Base-by-base conservation (phyloP, 768 basidiomycete genomes). In the Serpula lacrymans region DNA sequence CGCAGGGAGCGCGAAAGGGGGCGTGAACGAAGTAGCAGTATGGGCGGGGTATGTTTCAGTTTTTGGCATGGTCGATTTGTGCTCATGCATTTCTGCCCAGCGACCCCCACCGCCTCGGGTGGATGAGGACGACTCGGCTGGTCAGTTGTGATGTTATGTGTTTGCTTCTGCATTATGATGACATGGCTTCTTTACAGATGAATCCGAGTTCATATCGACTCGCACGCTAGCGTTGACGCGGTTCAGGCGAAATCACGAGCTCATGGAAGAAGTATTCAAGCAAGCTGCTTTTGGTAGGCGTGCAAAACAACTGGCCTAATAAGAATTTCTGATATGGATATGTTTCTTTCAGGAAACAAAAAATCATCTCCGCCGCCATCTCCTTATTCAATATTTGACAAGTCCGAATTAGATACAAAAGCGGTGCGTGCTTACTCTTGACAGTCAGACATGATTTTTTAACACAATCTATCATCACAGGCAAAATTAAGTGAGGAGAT, bases 221-320 rank as follows among this genome's bases (percentile, higher is more conserved):
- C 74, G 84, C 30, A 77, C 84, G 2, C 69, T 89, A 12, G 84
- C 88, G 6, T 52, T 84, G 25, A 74, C 79, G 13, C 72, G 88
- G 25, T 91, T 88, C 54, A 76, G 72, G 48, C 78, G 87, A 5
- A 91, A 91, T 52, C 86, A 90, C 52, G 88, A 88, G 31, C 68
- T 84, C 45, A 91, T 91, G 87, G 83, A 83, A 53, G 84, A 84
- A 30, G 82, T 91, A 2, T 89, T 91, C 59, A 71, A 70, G 48
- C 74, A 77, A 48, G 87, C 88, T 17, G 84, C 82, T 1, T 84
- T 78, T 51, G 78, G 87, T 49, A 36, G 34, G 26, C 20, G 25
- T 30, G 7, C 2, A 18, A 18, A 16, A 31, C 6, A 10, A 3
- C 8, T 18, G 1, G 5, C 0, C 11, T 2, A 5, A n/a, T 29